Percentiles rank a stretch among this genome's conserved stretches.
These are phyloP conservation scores for Hamigera avellanea DNA, from an alignment of 495 filamentous ascomycete species.

Conservation along the genomic window DNA sequence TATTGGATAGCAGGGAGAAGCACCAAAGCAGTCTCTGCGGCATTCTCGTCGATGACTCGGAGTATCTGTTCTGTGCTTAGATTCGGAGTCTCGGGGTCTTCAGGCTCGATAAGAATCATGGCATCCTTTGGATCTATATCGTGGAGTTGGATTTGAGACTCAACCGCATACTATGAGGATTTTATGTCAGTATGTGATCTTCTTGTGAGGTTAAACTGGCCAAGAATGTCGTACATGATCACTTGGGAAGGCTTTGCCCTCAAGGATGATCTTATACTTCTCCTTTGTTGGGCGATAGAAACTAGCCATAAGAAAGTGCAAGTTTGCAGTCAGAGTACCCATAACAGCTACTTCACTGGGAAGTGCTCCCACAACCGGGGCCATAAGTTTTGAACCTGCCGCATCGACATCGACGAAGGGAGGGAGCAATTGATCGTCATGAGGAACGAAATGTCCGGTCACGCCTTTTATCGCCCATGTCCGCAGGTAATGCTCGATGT, in stretches of 20 bases:
- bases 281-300: conserved; percentile 75
- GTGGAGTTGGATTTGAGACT: conserved; percentile 79
- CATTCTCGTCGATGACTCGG: conserved; percentile 64
- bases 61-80: conserved; percentile 66
- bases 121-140: conserved; percentile 52
- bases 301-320: conserved; percentile 82
- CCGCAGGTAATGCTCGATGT: conserved; percentile 65
- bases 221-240: conserved; percentile 53
- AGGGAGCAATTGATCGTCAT: conserved; percentile 60
- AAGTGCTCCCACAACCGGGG: conserved; percentile 74
- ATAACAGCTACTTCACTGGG: conserved; percentile 80
- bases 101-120: conserved; percentile 67
- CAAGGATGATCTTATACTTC: conserved; percentile 80
- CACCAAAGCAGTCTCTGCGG: conserved; percentile 62
- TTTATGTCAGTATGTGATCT: no score
- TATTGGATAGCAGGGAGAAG: conserved; percentile 88
- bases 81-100: conserved; percentile 32
- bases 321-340: conserved; percentile 85
- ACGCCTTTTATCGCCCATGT: conserved; percentile 94
- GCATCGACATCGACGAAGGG: conserved; percentile 77
- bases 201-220: no score
- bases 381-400: conserved; percentile 57
- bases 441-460: conserved; percentile 79
- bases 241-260: conserved; percentile 89
- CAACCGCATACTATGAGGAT: conserved; percentile 61